phyloP scores from a whole-genome alignment of 805 yeast species.

The Candida cerambycidarum region DNA sequence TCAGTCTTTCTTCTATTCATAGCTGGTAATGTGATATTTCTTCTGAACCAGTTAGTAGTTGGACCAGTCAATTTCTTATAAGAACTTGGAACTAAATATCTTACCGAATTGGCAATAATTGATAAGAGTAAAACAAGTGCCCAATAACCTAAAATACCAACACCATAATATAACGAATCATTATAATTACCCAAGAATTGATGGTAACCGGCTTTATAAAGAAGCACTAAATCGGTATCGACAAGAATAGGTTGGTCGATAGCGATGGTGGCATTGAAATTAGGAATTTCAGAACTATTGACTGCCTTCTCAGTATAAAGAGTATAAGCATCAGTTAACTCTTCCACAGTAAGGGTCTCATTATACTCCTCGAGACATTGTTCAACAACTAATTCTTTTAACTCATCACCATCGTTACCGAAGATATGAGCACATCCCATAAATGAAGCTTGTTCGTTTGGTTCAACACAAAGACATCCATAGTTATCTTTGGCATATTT shows the following conservation, averaged over 20 bases:
- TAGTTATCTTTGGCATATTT: neutral
- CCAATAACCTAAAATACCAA: constrained; percentile 51
- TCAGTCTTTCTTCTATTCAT: constrained; percentile 19
- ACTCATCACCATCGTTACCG: neutral
- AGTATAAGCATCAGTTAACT: constrained; percentile 14
- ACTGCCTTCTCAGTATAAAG: constrained; percentile 19
- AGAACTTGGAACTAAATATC: constrained; percentile 38
- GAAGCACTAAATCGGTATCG: constrained; percentile 9
- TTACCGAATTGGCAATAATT: constrained; percentile 41
- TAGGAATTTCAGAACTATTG: constrained; percentile 18
- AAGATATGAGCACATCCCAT: constrained; percentile 25
- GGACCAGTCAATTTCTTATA: constrained; percentile 29
- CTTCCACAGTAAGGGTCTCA: constrained; percentile 22
- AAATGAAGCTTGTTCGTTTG: constrained; percentile 29
- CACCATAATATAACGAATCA: constrained; percentile 28
- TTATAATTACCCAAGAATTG: constrained; percentile 24
- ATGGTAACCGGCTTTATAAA: constrained; percentile 13
- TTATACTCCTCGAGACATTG: constrained; percentile 21
- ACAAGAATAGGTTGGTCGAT: constrained; percentile 28
- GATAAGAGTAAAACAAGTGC: constrained; percentile 42
- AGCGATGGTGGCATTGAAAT: constrained; percentile 22
- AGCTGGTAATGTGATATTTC: constrained; percentile 30
- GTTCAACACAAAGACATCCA: constrained; percentile 26
- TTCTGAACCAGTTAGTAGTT: constrained; percentile 22
- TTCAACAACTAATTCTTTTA: constrained; percentile 11